These are phyloP conservation scores for Xylariaceae sp. DNA, from an alignment of 2,329 filamentous ascomycete genomes.

Conservation along the genomic window DNA sequence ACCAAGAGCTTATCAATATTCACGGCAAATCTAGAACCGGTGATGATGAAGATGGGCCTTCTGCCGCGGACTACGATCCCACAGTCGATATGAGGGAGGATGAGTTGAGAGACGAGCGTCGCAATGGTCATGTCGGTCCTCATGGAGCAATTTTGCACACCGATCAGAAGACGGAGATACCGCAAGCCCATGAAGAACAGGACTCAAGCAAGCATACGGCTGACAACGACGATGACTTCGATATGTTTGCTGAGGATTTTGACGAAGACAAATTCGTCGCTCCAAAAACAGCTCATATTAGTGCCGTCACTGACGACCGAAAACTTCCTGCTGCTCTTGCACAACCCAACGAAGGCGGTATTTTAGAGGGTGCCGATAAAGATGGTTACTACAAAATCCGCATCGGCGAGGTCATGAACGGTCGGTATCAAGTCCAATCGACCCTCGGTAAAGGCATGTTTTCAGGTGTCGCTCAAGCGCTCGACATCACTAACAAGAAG, in stretches of 20 bases:
- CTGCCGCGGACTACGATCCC: slow-evolving; percentile 73
- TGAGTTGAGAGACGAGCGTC: slow-evolving; percentile 52
- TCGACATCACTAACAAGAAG: slow-evolving; percentile 66
- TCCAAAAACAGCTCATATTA: slow-evolving; percentile 39
- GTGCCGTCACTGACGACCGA: slow-evolving; percentile 37
- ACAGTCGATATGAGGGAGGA: slow-evolving; percentile 72
- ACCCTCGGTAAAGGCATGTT: slow-evolving; percentile 93
- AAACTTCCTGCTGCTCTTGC: slow-evolving; percentile 43
- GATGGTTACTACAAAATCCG: slow-evolving; percentile 97
- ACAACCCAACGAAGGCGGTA: slow-evolving; percentile 59
- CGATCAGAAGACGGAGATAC: slow-evolving; percentile 30
- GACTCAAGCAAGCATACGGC: slow-evolving; percentile 40
- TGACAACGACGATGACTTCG: slow-evolving; percentile 63
- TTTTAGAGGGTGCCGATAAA: slow-evolving; percentile 87
- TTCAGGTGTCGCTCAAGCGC: slow-evolving; percentile 86
- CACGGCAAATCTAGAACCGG: slow-evolving; percentile 38
- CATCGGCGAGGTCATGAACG: slow-evolving; percentile 81
- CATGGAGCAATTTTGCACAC: slow-evolving; percentile 53
- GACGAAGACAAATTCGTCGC: slow-evolving; percentile 60
- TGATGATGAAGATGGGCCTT: slow-evolving; percentile 60
- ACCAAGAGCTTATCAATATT: slow-evolving; percentile 61
- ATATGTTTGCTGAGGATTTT: slow-evolving; percentile 87
- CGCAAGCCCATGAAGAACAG: slow-evolving; percentile 33
- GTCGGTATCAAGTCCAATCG: slow-evolving; percentile 82
- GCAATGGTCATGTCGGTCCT: slow-evolving; percentile 45